Base-by-base conservation (phyloP, 257 asterid genomes). In the Petunia secreta region DNA sequence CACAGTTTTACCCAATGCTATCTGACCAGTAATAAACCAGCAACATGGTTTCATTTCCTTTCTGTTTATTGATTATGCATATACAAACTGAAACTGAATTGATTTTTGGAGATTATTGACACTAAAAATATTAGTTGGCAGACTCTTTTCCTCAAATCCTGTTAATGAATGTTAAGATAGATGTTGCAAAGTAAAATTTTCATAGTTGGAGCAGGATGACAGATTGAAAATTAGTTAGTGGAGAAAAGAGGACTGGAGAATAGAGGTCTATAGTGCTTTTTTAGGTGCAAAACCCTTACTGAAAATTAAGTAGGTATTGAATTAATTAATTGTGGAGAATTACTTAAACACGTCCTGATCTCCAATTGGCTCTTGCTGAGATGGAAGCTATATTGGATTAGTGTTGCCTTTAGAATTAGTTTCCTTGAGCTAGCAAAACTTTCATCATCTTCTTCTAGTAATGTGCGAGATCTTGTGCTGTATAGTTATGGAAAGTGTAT, bases 1-100 rank as follows among this genome's bases (percentile, higher is more conserved):
- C 91, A 14, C 94, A 95, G 80, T 79, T 89, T 87, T 81, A 74
- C 66, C 91, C 95, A 53, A 83, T 86, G 55, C 91, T 95, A 71
- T 84, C 97, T 5, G 71, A 88, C 67, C 89, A 87, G 98, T 95
- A 93, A 89, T 60, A 58, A 16, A 64, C 76, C 8, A 8, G 13
- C 64, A 58, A 65, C 77, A 79, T 76, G 67, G 67, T 78, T 78
- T 48, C 78, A 8, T 80, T 34, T 77, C 76, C 59, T 38, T 25
- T 67, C 58, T 84, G 50, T 75, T 65, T 10, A 1, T 54, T 14
- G 63, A 54, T 71, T 10, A 40, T 0, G 16, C 43, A 76, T 76
- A 50, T 48, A 59, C 69, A 40, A 59, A 58, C 54, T 64, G 64
- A 60, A 71, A 34, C 11, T 71, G 77, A 48, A 71, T 34, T 5